phyloP scores from a whole-genome alignment of 1,284 basidiomycete genomes.

The Tilletia setariae region DNA sequence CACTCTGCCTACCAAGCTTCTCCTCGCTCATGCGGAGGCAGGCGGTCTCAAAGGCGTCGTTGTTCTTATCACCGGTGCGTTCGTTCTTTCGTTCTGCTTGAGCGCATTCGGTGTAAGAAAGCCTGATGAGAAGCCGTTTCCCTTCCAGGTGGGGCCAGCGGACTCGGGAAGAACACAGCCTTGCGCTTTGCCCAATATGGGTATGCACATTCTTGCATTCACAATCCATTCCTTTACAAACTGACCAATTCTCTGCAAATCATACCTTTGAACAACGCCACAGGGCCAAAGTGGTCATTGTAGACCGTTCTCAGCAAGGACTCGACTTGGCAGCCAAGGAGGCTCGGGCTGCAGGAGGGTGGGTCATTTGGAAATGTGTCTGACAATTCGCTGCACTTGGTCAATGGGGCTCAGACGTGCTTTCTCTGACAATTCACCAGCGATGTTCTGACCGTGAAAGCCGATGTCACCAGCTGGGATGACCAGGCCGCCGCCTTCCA shows the following conservation, averaged over 20 bases:
- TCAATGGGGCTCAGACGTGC: background rate
- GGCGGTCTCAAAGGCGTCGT: conserved; percentile 60
- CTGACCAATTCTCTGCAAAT: conserved; percentile 14
- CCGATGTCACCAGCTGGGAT: conserved; percentile 63
- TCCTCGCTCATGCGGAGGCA: conserved; percentile 47
- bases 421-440: conserved; percentile 47
- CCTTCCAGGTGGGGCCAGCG: conserved; percentile 61
- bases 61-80: conserved; percentile 62
- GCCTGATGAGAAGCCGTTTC: background rate
- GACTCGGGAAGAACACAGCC: conserved; percentile 62
- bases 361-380: conserved; percentile 27
- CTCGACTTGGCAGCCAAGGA: conserved; percentile 58
- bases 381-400: background rate
- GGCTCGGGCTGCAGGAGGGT: conserved; percentile 60
- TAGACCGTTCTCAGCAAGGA: conserved; percentile 59
- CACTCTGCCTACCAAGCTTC: conserved; percentile 6
- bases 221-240: too few relatives aligned
- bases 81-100: background rate
- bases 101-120: background rate
- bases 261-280: too few relatives aligned
- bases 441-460: conserved; percentile 57
- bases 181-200: conserved; percentile 59
- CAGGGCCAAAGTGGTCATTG: conserved; percentile 64
- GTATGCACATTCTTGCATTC: conserved; percentile 54
- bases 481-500: conserved; percentile 63